Percentiles rank a stretch among this genome's conserved stretches.
These are phyloP conservation scores for Pleurotus salmoneostramineus DNA, from an alignment of 768 basidiomycete genomes.

Conservation along the genomic window DNA sequence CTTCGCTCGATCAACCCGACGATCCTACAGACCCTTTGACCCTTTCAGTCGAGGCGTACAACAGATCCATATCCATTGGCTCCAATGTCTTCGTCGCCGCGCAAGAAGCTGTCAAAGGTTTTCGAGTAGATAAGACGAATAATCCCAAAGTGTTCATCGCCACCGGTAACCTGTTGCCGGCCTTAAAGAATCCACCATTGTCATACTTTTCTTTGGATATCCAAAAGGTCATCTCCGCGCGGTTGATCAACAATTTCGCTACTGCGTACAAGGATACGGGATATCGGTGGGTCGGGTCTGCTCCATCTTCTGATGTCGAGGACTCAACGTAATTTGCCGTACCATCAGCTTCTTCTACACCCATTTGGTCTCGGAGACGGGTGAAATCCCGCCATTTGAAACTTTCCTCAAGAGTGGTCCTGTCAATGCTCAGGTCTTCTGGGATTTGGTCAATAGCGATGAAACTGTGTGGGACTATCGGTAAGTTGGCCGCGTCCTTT, in stretches of 20 bases:
- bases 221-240: conserved; percentile 19
- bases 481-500: conserved; percentile 22
- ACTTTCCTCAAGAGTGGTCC: conserved; percentile 19
- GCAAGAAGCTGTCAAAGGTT: conserved; percentile 21
- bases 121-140: conserved; percentile 15
- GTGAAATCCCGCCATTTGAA: conserved; percentile 10
- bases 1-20: conserved; percentile 12
- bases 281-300: conserved; percentile 13
- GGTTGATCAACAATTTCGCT: conserved; percentile 19
- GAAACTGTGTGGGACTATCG: conserved; percentile 18
- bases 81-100: conserved; percentile 19
- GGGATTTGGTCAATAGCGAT: conserved; percentile 18
- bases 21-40: conserved; percentile 18
- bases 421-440: conserved; percentile 21
- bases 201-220: conserved; percentile 15
- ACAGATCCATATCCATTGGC: conserved; percentile 11
- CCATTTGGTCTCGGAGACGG: conserved; percentile 18
- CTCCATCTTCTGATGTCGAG: not conserved
- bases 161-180: conserved; percentile 25
- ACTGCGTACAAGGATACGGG: conserved; percentile 16
- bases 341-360: conserved; percentile 23
- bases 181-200: conserved; percentile 8
- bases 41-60: conserved; percentile 17
- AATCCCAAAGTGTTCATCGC: conserved; percentile 26
- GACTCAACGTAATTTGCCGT: not conserved